Conservation (phyloP, 106 monocot genomes). For the Phalaenopsis aphrodite region DNA sequence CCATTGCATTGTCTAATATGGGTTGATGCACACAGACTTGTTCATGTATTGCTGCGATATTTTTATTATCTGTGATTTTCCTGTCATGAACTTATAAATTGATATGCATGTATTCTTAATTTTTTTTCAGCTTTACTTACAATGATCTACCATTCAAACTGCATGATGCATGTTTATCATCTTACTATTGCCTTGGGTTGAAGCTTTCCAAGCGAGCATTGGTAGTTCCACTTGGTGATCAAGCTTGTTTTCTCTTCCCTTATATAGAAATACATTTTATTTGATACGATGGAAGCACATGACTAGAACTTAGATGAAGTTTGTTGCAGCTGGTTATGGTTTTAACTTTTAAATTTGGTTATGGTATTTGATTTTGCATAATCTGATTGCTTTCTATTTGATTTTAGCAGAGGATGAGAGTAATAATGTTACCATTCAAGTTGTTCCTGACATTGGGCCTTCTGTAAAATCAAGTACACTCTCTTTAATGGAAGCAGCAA, state of each 20-base stretch:
- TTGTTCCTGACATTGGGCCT: conserved; percentile 58
- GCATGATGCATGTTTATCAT: not conserved
- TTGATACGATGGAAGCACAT: not conserved
- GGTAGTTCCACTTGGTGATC: not conserved
- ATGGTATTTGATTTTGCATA: not conserved
- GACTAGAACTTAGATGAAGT: not conserved
- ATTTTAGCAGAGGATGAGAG: conserved; percentile 46
- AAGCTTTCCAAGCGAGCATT: not conserved
- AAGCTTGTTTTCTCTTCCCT: not conserved
- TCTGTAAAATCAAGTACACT: conserved; percentile 52
- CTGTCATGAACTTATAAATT: not conserved
- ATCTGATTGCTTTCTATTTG: conserved; percentile 11
- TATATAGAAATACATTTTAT: not conserved
- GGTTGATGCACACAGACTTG: not conserved
- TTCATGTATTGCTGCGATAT: not conserved
- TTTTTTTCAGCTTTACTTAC: not conserved
- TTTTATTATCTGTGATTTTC: too few relatives aligned
- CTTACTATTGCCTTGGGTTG: not conserved
- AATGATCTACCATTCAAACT: not conserved
- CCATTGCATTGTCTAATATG: not conserved
- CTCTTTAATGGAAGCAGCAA: conserved; percentile 80
- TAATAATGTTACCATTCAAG: conserved; percentile 42
- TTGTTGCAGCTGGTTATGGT: not conserved
- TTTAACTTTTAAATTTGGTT: not conserved
- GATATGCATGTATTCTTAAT: not conserved